phyloP scores from a whole-genome alignment of 306 rosid species.

The Sophora flavescens region DNA sequence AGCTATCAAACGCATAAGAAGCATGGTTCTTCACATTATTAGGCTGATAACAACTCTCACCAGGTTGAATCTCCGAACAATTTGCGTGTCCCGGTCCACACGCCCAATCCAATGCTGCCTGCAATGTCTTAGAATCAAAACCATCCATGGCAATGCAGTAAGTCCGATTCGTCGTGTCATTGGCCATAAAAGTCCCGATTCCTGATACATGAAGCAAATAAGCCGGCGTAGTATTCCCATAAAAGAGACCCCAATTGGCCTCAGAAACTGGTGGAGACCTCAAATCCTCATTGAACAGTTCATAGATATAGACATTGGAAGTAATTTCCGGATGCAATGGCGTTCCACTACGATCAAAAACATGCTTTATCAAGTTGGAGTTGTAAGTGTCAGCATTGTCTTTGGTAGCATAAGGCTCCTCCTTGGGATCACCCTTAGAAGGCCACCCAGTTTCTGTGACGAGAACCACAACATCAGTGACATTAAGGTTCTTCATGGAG shows the following conservation, averaged over 20 bases:
- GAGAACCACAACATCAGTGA: constrained; percentile 81
- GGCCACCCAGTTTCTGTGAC: constrained; percentile 97
- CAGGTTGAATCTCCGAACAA: constrained; percentile 92
- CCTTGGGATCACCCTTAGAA: constrained; percentile 80
- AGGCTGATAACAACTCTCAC: constrained; percentile 82
- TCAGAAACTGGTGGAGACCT: constrained; percentile 86
- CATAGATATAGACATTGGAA: constrained; percentile 80
- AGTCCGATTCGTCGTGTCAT: constrained; percentile 88
- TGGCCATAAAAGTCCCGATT: constrained; percentile 85
- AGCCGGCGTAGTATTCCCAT: constrained; percentile 73
- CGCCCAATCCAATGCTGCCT: constrained; percentile 96
- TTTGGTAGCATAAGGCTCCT: constrained; percentile 86
- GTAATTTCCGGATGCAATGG: constrained; percentile 85
- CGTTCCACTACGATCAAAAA: constrained; percentile 77
- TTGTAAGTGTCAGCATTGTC: constrained; percentile 90
- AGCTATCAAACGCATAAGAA: constrained; percentile 93
- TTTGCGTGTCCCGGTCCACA: constrained; percentile 90
- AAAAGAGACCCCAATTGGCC: constrained; percentile 90
- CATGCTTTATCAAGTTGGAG: constrained; percentile 84
- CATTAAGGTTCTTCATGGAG: constrained; percentile 87
- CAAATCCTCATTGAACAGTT: constrained; percentile 82
- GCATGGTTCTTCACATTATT: constrained; percentile 90
- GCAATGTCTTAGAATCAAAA: constrained; percentile 78
- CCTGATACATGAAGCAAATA: constrained; percentile 94
- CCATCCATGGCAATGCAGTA: constrained; percentile 92